A percentile compares a stretch with the other conserved stretches of the same genome.
Evolutionary conservation across 2,329 filamentous ascomycete species (phyloP).

Genomic region (Colletotrichum sp.): DNA sequence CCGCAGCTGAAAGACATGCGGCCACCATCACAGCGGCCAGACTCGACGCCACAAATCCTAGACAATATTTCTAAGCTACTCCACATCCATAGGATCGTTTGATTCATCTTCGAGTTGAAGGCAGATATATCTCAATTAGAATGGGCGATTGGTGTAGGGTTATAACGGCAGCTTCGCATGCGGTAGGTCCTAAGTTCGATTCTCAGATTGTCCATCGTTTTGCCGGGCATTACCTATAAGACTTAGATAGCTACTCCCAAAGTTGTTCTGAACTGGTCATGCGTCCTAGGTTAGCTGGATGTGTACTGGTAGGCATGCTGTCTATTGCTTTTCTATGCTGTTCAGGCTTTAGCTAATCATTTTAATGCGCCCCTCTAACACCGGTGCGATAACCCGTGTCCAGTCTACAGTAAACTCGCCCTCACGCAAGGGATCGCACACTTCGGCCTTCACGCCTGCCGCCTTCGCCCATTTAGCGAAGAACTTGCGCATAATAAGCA

Average conservation of each 20-base stretch:
- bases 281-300: rapidly evolving
- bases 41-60: not conserved
- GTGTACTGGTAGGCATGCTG: not conserved
- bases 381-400: slow-evolving; percentile 81
- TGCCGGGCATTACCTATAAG: not conserved
- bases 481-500: slow-evolving; percentile 71
- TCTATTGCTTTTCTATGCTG: not conserved
- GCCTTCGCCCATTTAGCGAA: slow-evolving; percentile 75
- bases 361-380: slow-evolving; percentile 76
- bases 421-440: slow-evolving; percentile 61
- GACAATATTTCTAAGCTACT: not conserved
- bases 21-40: not conserved
- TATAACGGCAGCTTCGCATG: not conserved
- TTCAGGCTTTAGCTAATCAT: slow-evolving; percentile 36
- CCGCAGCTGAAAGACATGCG: not conserved
- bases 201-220: not conserved
- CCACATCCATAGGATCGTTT: not conserved
- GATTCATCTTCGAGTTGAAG: rapidly evolving
- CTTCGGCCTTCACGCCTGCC: slow-evolving; percentile 63
- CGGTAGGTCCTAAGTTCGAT: not conserved
- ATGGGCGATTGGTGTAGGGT: not conserved
- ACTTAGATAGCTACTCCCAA: not conserved
- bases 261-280: not conserved
- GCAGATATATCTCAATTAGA: rapidly evolving
- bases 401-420: slow-evolving; percentile 71